phyloP scores from a whole-genome alignment of 202 grass and related monocot genomes.

The Setaria italica region DNA sequence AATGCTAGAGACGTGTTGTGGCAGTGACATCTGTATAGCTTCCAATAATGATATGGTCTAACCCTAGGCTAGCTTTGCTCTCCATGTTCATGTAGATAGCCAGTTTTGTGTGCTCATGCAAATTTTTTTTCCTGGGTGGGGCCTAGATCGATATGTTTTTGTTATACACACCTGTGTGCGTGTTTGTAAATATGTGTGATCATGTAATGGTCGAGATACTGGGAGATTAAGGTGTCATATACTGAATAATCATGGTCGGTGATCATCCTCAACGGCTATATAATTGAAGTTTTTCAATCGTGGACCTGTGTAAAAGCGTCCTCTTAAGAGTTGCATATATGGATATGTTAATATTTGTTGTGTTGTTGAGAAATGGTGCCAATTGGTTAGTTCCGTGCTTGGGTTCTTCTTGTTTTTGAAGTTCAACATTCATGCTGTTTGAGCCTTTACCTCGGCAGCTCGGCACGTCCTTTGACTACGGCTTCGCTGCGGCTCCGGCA shows the following conservation, averaged over 20 bases:
- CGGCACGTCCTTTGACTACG: too few species aligned
- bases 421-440: too few species aligned
- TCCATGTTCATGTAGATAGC: conserved; percentile 53
- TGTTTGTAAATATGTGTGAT: conserved; percentile 54
- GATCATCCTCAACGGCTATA: not conserved
- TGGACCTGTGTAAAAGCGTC: not conserved
- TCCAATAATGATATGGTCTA: conserved; percentile 55
- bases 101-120: conserved; percentile 59
- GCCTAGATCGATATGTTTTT: conserved; percentile 41
- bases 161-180: not conserved
- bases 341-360: too few species aligned
- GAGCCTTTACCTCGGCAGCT: too few species aligned
- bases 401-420: too few species aligned
- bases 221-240: not conserved
- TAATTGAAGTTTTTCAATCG: conserved; percentile 1
- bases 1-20: conserved; percentile 23
- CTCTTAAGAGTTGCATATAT: too few species aligned
- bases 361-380: too few species aligned
- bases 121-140: conserved; percentile 43
- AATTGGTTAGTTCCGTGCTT: too few species aligned
- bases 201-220: conserved; percentile 39
- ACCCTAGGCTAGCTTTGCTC: conserved; percentile 61
- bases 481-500: too few species aligned
- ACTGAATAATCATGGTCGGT: conserved; percentile 31
- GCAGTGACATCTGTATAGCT: conserved; percentile 48